Percentiles rank a stretch among this genome's conserved stretches.
Evolutionary conservation across 352 stramenopile genomes (phyloP).

Genomic region (Globisporangium parvum): DNA sequence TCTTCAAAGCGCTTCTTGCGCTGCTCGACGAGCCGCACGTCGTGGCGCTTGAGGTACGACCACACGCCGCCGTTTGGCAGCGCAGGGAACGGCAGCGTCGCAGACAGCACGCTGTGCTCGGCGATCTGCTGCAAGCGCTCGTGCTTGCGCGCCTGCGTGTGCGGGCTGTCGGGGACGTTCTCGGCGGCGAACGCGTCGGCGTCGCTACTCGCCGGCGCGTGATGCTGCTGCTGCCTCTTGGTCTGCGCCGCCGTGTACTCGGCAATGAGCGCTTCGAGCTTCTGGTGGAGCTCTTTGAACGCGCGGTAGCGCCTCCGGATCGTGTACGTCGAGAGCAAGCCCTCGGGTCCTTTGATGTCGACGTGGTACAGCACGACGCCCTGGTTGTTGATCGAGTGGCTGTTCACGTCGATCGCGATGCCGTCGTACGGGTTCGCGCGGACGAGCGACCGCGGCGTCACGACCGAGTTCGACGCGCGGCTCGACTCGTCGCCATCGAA

Average conservation of each 20-base stretch:
- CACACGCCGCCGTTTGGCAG: slow-evolving; percentile 72
- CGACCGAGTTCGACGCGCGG: slow-evolving; percentile 16
- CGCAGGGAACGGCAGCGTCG: slow-evolving; percentile 32
- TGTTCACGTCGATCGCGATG: slow-evolving; percentile 46
- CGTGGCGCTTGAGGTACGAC: slow-evolving; percentile 79
- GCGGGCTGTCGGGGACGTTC: slow-evolving; percentile 21
- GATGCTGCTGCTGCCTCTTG: neutral
- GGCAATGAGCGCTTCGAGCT: slow-evolving; percentile 52
- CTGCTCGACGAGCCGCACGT: slow-evolving; percentile 72
- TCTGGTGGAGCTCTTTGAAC: slow-evolving; percentile 74
- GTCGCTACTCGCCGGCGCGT: neutral
- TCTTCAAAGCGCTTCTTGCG: slow-evolving; percentile 79
- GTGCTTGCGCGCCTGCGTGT: slow-evolving; percentile 18
- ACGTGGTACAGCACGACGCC: slow-evolving; percentile 85
- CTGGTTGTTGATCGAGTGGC: slow-evolving; percentile 47
- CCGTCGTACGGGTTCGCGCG: slow-evolving; percentile 52
- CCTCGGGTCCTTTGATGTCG: slow-evolving; percentile 74
- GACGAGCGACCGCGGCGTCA: slow-evolving; percentile 27
- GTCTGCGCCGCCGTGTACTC: slow-evolving; percentile 15
- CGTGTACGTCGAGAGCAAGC: slow-evolving; percentile 77
- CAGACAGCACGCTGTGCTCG: slow-evolving; percentile 18
- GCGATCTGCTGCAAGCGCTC: slow-evolving; percentile 24
- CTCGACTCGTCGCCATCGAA: slow-evolving; percentile 16
- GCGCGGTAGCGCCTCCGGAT: slow-evolving; percentile 75
- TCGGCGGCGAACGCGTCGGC: slow-evolving; percentile 13